Percentiles rank a stretch among this genome's conserved stretches.
Evolutionary conservation across 83 land plant genomes (phyloP).

Genomic region (Larix sibirica): DNA sequence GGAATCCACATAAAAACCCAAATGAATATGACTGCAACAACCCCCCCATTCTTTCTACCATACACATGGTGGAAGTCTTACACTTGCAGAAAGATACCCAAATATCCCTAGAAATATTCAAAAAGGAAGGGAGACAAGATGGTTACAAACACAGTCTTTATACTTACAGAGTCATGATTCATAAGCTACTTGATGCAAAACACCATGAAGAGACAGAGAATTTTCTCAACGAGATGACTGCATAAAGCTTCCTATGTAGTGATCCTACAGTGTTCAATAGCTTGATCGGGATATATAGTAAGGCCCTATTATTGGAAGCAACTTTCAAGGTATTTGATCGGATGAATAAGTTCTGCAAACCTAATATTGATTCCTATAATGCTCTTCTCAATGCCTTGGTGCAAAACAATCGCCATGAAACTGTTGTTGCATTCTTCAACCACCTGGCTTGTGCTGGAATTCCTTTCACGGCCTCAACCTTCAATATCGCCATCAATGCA

Average conservation of each 20-base stretch:
- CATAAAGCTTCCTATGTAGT: constrained; percentile 37
- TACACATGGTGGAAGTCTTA: constrained; percentile 16
- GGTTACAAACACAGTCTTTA: constrained; percentile 45
- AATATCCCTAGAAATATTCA: constrained; percentile 41
- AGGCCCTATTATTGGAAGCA: constrained; percentile 44
- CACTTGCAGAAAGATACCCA: constrained; percentile 43
- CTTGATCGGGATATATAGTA: constrained; percentile 45
- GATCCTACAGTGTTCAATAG: constrained; percentile 46
- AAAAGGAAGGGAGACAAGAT: constrained; percentile 43
- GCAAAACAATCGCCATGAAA: constrained; percentile 32
- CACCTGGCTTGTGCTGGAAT: background rate
- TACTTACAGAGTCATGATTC: constrained; percentile 43
- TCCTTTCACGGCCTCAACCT: constrained; percentile 41
- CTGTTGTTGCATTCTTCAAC: background rate
- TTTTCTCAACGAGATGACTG: constrained; percentile 44
- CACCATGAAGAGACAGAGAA: constrained; percentile 32
- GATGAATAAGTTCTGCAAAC: constrained; percentile 46
- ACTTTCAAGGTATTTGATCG: constrained; percentile 46
- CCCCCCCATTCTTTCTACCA: background rate
- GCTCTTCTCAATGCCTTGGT: constrained; percentile 47
- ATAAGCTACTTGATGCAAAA: constrained; percentile 35
- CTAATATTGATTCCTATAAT: constrained; percentile 46
- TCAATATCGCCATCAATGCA: constrained; percentile 49
- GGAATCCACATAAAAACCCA: background rate
- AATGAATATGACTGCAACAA: background rate